Evolutionary conservation across 345 rosid genomes (phyloP).

Genomic region (Microcos paniculata): DNA sequence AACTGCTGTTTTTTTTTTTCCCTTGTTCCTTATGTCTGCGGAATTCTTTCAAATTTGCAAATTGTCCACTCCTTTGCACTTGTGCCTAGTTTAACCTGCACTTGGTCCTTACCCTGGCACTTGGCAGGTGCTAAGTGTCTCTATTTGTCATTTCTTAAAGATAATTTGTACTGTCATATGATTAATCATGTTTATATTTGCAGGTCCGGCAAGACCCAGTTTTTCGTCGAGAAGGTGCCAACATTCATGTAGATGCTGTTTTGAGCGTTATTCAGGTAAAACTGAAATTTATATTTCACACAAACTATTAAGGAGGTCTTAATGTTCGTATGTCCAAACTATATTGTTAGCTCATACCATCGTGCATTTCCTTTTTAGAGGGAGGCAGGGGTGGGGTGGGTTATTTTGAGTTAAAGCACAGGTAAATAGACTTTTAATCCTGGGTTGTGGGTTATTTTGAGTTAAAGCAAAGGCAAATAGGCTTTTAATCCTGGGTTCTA

Average conservation of each 20-base stretch:
- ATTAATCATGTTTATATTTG: conserved; percentile 1
- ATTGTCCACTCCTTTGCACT: not conserved
- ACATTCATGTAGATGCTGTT: conserved; percentile 85
- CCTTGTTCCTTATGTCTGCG: not conserved
- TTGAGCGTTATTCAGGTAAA: conserved; percentile 80
- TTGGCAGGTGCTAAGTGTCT: not conserved
- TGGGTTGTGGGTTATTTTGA: too few species aligned
- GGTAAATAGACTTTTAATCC: too few species aligned
- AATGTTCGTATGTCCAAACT: not conserved
- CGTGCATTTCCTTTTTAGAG: not conserved
- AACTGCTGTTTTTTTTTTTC: not conserved
- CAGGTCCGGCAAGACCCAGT: conserved; percentile 95
- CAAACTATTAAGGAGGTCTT: not conserved
- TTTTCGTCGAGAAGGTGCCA: conserved; percentile 91
- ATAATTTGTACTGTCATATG: not conserved
- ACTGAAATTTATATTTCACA: not conserved
- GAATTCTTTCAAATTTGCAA: not conserved
- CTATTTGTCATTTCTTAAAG: not conserved
- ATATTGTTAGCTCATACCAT: not conserved
- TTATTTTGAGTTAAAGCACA: too few species aligned
- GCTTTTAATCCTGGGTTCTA: not conserved
- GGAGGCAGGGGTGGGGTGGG: too few species aligned
- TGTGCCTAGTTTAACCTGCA: not conserved
- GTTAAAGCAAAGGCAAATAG: not conserved
- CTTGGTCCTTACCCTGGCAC: not conserved